A percentile compares a stretch with the other conserved stretches of the same genome.
Conservation (phyloP, 2,329 filamentous ascomycete species). For the Nothophaeocryptopus gaeumannii region DNA sequence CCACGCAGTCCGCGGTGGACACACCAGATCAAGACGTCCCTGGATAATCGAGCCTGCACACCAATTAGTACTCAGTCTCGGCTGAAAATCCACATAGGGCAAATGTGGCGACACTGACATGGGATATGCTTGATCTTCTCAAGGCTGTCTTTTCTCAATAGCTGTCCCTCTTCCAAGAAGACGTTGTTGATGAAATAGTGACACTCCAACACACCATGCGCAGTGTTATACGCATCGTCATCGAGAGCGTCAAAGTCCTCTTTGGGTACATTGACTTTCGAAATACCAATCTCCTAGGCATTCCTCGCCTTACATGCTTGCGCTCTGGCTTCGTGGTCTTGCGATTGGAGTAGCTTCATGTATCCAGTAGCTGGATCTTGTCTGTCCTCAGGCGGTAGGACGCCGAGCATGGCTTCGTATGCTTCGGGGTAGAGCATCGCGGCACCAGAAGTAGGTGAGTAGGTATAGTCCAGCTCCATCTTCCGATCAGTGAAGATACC, state of each 20-base stretch:
- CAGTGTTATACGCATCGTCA: slow-evolving; percentile 12
- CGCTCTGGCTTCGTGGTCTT: background rate
- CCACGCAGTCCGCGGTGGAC: slow-evolving; percentile 15
- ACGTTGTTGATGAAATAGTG: slow-evolving; percentile 15
- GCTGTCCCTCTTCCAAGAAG: slow-evolving; percentile 14
- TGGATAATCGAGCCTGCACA: slow-evolving; percentile 14
- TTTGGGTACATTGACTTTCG: slow-evolving; percentile 3
- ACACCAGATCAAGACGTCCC: slow-evolving; percentile 16
- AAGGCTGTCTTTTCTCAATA: slow-evolving; percentile 13
- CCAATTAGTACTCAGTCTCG: background rate
- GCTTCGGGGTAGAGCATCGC: slow-evolving; percentile 17
- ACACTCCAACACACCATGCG: slow-evolving; percentile 13
- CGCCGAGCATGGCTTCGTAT: slow-evolving; percentile 6
- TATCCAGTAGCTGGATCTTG: slow-evolving; percentile 7
- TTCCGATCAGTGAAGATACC: slow-evolving; percentile 16
- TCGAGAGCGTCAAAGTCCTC: slow-evolving; percentile 9
- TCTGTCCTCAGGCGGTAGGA: slow-evolving; percentile 8
- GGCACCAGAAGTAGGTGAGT: background rate
- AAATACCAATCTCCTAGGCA: slow-evolving; percentile 7
- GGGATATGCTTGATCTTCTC: slow-evolving; percentile 18
- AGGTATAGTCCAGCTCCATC: slow-evolving; percentile 10
- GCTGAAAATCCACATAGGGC: background rate
- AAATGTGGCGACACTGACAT: slow-evolving; percentile 5
- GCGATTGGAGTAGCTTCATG: slow-evolving; percentile 5
- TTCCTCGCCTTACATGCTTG: slow-evolving; percentile 15